phyloP scores from a whole-genome alignment of 257 asterid species.

The Fraxinus quadrangulata region DNA sequence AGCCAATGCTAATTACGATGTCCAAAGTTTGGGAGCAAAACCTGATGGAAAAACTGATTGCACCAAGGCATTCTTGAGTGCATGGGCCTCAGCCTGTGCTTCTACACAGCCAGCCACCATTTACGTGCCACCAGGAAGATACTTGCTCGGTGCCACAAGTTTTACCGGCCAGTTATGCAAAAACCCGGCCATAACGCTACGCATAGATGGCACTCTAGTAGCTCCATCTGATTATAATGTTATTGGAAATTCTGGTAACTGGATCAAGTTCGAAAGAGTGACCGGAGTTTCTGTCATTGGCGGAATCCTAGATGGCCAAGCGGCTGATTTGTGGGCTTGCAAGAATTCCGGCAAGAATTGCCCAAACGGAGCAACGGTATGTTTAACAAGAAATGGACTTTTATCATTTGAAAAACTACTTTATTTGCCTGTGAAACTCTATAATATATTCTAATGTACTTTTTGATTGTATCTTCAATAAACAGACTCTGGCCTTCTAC shows the following conservation, averaged over 20 bases:
- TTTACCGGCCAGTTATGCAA: constrained; percentile 53
- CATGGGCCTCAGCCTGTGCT: constrained; percentile 59
- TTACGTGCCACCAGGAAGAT: constrained; percentile 55
- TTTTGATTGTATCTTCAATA: not conserved
- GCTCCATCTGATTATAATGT: constrained; percentile 53
- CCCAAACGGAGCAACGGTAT: constrained; percentile 48
- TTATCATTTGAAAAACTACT: too few species aligned
- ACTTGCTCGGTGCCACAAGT: constrained; percentile 18
- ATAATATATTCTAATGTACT: not conserved
- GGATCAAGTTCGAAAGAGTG: constrained; percentile 59
- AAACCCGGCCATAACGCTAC: constrained; percentile 40
- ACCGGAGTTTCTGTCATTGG: constrained; percentile 52
- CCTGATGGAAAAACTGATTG: constrained; percentile 46
- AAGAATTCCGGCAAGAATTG: constrained; percentile 40
- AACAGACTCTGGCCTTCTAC: constrained; percentile 58
- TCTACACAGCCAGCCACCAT: constrained; percentile 36
- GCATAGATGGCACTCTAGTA: constrained; percentile 58
- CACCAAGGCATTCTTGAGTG: constrained; percentile 47
- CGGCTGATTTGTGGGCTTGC: constrained; percentile 46
- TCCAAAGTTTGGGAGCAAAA: constrained; percentile 50
- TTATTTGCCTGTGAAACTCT: not conserved
- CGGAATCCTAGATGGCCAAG: constrained; percentile 56
- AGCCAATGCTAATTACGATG: constrained; percentile 38
- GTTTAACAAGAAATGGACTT: not conserved
- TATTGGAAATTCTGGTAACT: constrained; percentile 37